phyloP scores from a whole-genome alignment of 371 early-diverging fungal species.

The Actinomortierella ambigua region DNA sequence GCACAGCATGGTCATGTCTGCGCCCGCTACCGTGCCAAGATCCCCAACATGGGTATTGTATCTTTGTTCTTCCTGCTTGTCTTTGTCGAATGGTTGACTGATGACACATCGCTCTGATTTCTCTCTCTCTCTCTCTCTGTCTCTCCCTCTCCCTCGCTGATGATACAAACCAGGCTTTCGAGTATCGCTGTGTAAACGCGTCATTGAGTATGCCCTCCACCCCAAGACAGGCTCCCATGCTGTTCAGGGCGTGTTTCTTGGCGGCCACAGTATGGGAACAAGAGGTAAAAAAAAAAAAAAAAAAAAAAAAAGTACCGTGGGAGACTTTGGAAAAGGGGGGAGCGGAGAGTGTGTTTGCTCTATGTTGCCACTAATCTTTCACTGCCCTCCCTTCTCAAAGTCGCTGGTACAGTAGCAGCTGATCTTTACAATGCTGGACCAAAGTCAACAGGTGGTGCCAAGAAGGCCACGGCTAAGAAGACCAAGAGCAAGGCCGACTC shows the following conservation, averaged over 20 bases:
- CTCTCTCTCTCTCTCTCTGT: background rate
- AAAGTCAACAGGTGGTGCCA: slow-evolving; percentile 4
- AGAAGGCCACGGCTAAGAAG: background rate
- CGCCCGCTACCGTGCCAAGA: slow-evolving; percentile 34
- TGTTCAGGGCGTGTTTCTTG: slow-evolving; percentile 30
- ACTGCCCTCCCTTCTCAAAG: slow-evolving; percentile 3
- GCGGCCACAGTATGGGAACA: slow-evolving; percentile 42
- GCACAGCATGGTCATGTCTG: slow-evolving; percentile 34
- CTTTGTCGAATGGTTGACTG: too few relatives aligned
- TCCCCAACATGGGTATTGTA: slow-evolving; percentile 33
- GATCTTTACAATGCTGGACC: slow-evolving; percentile 3
- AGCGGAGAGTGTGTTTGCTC: slow-evolving; percentile 2
- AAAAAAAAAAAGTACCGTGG: slow-evolving; percentile 8
- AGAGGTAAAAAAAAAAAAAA: slow-evolving; percentile 34
- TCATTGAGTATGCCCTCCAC: slow-evolving; percentile 33
- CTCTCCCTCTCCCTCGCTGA: background rate
- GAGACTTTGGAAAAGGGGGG: too few relatives aligned
- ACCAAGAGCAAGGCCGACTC: too few relatives aligned
- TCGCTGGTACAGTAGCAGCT: slow-evolving; percentile 30
- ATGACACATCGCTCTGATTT: too few relatives aligned
- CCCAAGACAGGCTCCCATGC: slow-evolving; percentile 25
- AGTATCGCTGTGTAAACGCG: slow-evolving; percentile 20
- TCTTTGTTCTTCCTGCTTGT: too few relatives aligned
- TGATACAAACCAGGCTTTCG: slow-evolving; percentile 25
- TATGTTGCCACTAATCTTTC: slow-evolving; percentile 19